Base-by-base conservation (phyloP, 192 early-diverging fungal genomes). In the Backusella parvicylindrica region DNA sequence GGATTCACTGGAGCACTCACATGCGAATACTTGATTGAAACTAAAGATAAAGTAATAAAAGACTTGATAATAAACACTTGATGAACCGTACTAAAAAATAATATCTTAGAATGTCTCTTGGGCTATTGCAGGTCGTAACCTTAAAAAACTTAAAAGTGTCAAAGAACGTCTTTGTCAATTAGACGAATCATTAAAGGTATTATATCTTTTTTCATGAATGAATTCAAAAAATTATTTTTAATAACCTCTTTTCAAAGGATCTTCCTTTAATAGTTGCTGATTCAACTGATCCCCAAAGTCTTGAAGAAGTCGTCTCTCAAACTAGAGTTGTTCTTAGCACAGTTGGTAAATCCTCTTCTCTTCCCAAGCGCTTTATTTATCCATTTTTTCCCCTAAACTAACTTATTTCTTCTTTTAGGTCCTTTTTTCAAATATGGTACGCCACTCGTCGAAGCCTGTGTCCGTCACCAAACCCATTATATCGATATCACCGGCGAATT, bases 401-500 rank as follows among this genome's bases (percentile, higher is more conserved):
- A 33, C 23, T 35, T 66, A 18, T 64, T 31, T 35, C 40, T 12
- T 8, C 8, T 2, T 13, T 28, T 60, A 79, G 77, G 84, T 26
- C 96, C 95, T 1, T 96, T 90, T 79, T 50, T 85, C 7, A 70
- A 87, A 37, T 87, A 95, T 72, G 95, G 95, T 43, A 84, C 85
- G 21, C 86, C 89, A 30, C 74, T 96, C 1, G 91, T 94, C 6
- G 88, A 85, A n/a, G 80, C 89, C 2, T 93, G 93, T 66, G 81
- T 93, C n/a, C 82, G 87, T 8, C 76, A 86, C 18, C 75, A 84
- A 1, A 94, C 95, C 0, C 90, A 98, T 75, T 98, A 97, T 75
- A 84, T 95, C 49, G 97, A 98, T 72, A 92, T 91, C 16, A 96
- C 95, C 18, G 97, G 95, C 36, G 95, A 97, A 74, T 80, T 70